phyloP scores from a whole-genome alignment of 1,139 yeast genomes.

The Entelexis paramagnoliae region DNA sequence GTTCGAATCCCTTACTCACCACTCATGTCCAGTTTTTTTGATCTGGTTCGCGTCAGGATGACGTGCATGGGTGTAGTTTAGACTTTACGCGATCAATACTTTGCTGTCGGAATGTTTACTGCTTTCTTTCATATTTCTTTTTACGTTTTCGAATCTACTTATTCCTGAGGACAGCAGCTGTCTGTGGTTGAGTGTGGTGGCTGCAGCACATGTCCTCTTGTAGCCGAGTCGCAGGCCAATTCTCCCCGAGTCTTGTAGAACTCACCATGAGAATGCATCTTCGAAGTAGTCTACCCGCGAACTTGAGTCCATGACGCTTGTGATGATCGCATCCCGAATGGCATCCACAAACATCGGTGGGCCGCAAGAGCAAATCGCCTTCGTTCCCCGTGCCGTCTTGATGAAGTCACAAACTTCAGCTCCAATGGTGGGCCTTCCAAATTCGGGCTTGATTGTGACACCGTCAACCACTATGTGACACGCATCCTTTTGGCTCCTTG shows the following conservation, averaged over 20 bases:
- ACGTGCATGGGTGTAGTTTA: too few relatives aligned
- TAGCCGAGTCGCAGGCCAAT: too few relatives aligned
- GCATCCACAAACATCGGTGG: constrained; percentile 27
- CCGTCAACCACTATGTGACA: constrained; percentile 11
- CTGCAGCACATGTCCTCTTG: too few relatives aligned
- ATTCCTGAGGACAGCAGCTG: background rate
- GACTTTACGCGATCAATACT: too few relatives aligned
- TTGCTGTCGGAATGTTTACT: too few relatives aligned
- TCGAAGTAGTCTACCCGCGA: constrained; percentile 32
- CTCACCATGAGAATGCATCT: constrained; percentile 33
- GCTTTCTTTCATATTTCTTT: too few relatives aligned
- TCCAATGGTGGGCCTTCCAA: constrained; percentile 23
- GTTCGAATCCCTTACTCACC: constrained; percentile 24
- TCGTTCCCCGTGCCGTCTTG: constrained; percentile 19
- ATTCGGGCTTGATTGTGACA: constrained; percentile 6
- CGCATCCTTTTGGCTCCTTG: background rate
- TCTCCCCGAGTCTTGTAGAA: too few relatives aligned
- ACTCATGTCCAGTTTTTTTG: constrained; percentile 9
- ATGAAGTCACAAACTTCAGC: constrained; percentile 23
- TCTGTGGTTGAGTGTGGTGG: background rate
- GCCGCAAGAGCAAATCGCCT: constrained; percentile 28
- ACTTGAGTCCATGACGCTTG: constrained; percentile 24
- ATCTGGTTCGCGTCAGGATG: too few relatives aligned
- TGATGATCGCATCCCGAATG: constrained; percentile 26
- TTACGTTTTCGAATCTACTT: too few relatives aligned